Conservation (phyloP, 2,329 filamentous ascomycete genomes). For the Pleurostoma richardsiae region DNA sequence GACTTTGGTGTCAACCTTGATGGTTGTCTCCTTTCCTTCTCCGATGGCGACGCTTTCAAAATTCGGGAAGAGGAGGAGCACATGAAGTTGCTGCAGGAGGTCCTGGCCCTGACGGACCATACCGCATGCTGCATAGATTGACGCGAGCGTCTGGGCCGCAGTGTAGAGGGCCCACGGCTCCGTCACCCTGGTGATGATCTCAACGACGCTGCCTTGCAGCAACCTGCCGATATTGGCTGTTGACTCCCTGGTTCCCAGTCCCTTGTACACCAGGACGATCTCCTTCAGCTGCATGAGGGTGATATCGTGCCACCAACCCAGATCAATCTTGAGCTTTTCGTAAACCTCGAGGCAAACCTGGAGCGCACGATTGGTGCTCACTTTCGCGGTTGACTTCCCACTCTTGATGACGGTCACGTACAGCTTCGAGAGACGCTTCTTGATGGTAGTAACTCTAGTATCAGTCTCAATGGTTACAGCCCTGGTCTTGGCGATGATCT, state of each 20-base stretch:
- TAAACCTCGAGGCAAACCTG: slow-evolving; percentile 35
- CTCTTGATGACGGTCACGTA: slow-evolving; percentile 35
- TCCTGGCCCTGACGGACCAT: slow-evolving; percentile 31
- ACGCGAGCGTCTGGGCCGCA: slow-evolving; percentile 38
- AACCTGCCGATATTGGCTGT: slow-evolving; percentile 28
- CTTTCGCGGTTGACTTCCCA: slow-evolving; percentile 25
- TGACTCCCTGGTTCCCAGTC: slow-evolving; percentile 29
- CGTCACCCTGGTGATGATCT: slow-evolving; percentile 28
- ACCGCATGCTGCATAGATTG: slow-evolving; percentile 36
- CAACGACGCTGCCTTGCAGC: slow-evolving; percentile 31
- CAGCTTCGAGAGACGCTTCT: slow-evolving; percentile 42
- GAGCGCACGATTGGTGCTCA: slow-evolving; percentile 30
- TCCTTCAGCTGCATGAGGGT: slow-evolving; percentile 37
- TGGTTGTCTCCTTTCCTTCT: slow-evolving; percentile 16
- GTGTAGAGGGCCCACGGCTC: slow-evolving; percentile 41
- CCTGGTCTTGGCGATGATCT: slow-evolving; percentile 33
- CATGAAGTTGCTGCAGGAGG: slow-evolving; percentile 42
- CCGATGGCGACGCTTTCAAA: slow-evolving; percentile 20
- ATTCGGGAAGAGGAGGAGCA: slow-evolving; percentile 42
- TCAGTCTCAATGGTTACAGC: slow-evolving; percentile 27
- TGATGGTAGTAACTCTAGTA: slow-evolving; percentile 36
- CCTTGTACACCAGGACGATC: slow-evolving; percentile 34
- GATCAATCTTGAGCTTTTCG: slow-evolving; percentile 32
- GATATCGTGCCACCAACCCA: slow-evolving; percentile 38
- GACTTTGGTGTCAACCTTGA: slow-evolving; percentile 29